Evolutionary conservation across 176 grass and related monocot species (phyloP).

Genomic region (Aechmea fasciata): DNA sequence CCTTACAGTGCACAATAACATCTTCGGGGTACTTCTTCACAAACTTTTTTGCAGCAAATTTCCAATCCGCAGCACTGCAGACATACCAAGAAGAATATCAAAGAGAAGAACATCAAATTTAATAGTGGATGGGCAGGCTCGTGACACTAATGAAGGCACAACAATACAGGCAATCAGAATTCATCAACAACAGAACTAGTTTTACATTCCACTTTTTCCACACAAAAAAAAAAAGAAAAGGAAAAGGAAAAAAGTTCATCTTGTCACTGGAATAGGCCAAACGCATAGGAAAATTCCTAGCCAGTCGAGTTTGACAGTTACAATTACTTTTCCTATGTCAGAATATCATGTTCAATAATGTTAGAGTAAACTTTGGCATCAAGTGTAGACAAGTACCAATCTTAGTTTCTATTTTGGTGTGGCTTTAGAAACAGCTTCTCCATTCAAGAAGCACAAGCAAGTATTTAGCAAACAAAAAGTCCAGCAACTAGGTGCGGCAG

Average conservation of each 20-base stretch:
- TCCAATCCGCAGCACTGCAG: slow-evolving; percentile 79
- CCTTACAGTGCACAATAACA: slow-evolving; percentile 78
- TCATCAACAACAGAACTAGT: background rate
- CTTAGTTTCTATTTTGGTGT: no score
- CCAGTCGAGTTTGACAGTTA: background rate
- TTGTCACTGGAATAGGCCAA: slow-evolving; percentile 4
- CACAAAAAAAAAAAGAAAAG: slow-evolving; percentile 2
- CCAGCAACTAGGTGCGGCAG: no score
- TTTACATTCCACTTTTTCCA: background rate
- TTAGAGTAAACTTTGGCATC: background rate
- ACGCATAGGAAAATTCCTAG: background rate
- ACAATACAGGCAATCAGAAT: background rate
- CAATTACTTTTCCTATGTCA: background rate
- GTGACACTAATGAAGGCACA: background rate
- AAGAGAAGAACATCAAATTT: background rate
- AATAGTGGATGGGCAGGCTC: background rate
- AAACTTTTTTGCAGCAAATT: slow-evolving; percentile 75
- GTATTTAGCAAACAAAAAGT: no score
- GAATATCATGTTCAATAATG: background rate
- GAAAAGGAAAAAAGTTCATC: slow-evolving; percentile 9
- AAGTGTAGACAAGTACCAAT: background rate
- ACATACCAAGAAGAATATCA: background rate
- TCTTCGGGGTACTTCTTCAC: slow-evolving; percentile 66
- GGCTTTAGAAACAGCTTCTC: no score
- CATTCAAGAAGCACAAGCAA: no score